These are phyloP conservation scores for Arthromyces matolae DNA, from an alignment of 768 basidiomycete species.

Conservation along the genomic window DNA sequence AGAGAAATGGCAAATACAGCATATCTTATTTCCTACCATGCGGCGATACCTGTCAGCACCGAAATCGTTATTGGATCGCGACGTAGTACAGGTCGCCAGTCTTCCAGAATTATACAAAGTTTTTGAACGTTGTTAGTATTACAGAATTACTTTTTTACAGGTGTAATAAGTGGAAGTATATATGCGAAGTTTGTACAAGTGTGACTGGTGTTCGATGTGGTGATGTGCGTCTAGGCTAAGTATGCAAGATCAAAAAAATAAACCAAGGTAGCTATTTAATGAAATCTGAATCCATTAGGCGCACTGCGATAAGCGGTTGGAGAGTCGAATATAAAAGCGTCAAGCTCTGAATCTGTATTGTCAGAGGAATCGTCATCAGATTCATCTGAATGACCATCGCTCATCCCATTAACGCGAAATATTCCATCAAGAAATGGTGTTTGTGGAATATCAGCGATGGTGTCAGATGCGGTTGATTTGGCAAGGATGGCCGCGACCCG, in stretches of 20 bases:
- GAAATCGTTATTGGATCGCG: constrained; percentile 60
- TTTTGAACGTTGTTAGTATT: constrained; percentile 81
- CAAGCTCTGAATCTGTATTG: constrained; percentile 45
- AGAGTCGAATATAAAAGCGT: constrained; percentile 64
- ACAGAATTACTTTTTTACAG: constrained; percentile 15
- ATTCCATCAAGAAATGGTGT: constrained; percentile 82
- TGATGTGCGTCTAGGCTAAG: too few relatives aligned
- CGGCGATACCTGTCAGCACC: constrained; percentile 71
- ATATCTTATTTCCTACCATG: constrained; percentile 85
- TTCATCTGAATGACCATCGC: constrained; percentile 27
- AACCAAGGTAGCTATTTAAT: constrained; percentile 20
- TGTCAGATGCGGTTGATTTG: constrained; percentile 60
- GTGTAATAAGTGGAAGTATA: constrained; percentile 14
- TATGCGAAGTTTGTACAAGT: constrained; percentile 17
- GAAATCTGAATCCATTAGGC: constrained; percentile 42
- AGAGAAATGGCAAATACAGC: constrained; percentile 83
- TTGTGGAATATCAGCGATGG: constrained; percentile 57
- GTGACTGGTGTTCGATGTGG: too few relatives aligned
- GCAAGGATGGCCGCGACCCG: constrained; percentile 80
- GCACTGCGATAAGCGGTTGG: constrained; percentile 40
- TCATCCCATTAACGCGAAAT: constrained; percentile 53
- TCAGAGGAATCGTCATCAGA: constrained; percentile 51
- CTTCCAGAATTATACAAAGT: constrained; percentile 91
- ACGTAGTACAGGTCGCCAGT: constrained; percentile 85
- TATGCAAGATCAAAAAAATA: too few relatives aligned